These are phyloP conservation scores for Pythium coloratum DNA, from an alignment of 352 stramenopile genomes.

Conservation along the genomic window DNA sequence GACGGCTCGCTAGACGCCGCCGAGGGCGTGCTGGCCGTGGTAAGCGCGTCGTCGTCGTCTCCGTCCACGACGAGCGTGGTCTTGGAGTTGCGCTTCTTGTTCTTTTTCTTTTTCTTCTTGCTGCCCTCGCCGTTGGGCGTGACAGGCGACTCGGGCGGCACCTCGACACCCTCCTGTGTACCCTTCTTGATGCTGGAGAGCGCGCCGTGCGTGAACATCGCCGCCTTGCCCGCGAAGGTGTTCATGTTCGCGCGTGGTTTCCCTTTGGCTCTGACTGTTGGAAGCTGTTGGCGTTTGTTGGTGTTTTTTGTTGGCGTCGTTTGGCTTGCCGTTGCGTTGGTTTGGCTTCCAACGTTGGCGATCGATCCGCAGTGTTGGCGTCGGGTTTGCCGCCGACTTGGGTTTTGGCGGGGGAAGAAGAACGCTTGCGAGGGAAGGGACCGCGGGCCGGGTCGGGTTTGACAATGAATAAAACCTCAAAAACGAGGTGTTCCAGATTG, in stretches of 20 bases:
- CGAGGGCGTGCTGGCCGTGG: slow-evolving; percentile 1
- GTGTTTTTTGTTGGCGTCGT: neutral
- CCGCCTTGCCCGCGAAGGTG: slow-evolving; percentile 11
- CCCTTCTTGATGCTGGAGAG: neutral
- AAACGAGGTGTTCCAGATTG: slow-evolving; percentile 8
- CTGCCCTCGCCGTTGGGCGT: slow-evolving; percentile 5
- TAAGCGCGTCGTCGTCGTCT: slow-evolving; percentile 1
- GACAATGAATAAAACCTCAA: slow-evolving; percentile 4
- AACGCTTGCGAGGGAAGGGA: neutral
- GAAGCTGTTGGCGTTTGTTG: neutral
- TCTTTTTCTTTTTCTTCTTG: slow-evolving; percentile 32
- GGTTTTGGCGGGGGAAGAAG: slow-evolving; percentile 6
- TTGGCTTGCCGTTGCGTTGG: slow-evolving; percentile 3
- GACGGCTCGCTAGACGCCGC: neutral
- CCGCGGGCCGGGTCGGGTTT: neutral
- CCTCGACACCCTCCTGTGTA: neutral
- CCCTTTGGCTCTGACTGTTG: neutral
- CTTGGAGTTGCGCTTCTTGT: slow-evolving; percentile 27
- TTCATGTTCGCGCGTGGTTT: slow-evolving; percentile 9
- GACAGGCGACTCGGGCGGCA: slow-evolving; percentile 8
- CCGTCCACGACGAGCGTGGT: neutral
- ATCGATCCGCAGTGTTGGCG: neutral
- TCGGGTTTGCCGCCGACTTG: slow-evolving; percentile 1
- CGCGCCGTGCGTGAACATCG: slow-evolving; percentile 6
- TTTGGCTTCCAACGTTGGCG: slow-evolving; percentile 4